Evolutionary conservation across 2,329 filamentous ascomycete genomes (phyloP).

Genomic region (Cordyceps farinosa): DNA sequence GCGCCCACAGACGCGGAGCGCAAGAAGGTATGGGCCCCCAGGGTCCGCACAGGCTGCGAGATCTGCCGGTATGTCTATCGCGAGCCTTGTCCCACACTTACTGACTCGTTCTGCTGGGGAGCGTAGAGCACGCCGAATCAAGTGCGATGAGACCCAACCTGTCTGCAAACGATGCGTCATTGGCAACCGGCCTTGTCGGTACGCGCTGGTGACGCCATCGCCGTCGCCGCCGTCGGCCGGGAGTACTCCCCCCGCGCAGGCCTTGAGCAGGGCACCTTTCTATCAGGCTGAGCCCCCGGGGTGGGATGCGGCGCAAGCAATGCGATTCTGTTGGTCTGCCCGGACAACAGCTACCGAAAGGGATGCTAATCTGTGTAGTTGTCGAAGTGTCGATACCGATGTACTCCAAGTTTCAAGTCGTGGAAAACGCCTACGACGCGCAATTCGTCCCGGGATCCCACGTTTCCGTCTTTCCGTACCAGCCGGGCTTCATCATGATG

Average conservation of each 20-base stretch:
- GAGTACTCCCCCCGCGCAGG: not conserved
- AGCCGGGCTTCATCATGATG: slow-evolving; percentile 10
- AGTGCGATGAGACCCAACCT: not conserved
- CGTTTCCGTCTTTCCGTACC: slow-evolving; percentile 5
- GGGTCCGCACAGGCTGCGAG: not conserved
- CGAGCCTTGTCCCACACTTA: not conserved
- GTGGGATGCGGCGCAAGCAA: not conserved
- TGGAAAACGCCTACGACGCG: slow-evolving; percentile 3
- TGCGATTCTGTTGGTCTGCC: not conserved
- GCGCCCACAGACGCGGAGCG: not conserved
- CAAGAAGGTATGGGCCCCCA: not conserved
- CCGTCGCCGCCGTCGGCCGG: not conserved
- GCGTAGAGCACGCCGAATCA: not conserved
- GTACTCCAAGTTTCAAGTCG: slow-evolving; percentile 10
- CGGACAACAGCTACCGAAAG: not conserved
- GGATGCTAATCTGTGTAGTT: not conserved
- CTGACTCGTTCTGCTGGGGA: not conserved
- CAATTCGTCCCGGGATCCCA: not conserved
- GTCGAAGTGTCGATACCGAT: slow-evolving; percentile 1
- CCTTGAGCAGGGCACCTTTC: not conserved
- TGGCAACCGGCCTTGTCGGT: not conserved
- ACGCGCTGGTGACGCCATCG: not conserved
- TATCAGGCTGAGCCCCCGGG: not conserved
- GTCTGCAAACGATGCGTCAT: not conserved
- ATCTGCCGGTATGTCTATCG: not conserved